Evolutionary conservation across 2,329 filamentous ascomycete species (phyloP).

Genomic region (Hymenoscyphus fructigenus): DNA sequence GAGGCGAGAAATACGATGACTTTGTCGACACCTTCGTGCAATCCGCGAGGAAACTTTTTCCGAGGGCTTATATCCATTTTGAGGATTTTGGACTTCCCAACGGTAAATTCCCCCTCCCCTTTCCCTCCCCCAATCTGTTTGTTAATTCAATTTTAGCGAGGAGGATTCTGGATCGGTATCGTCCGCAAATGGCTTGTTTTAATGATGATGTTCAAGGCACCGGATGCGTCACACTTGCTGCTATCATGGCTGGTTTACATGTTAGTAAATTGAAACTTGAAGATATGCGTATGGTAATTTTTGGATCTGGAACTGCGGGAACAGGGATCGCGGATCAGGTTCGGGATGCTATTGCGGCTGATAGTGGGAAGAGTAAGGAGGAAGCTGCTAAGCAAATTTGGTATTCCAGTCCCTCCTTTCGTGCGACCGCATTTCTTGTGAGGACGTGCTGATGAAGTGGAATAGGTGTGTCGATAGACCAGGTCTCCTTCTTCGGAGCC

Average conservation of each 20-base stretch:
- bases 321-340: slow-evolving; percentile 86
- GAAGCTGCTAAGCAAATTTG: slow-evolving; percentile 80
- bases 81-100: slow-evolving; percentile 84
- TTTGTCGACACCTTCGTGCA: slow-evolving; percentile 76
- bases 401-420: slow-evolving; percentile 42
- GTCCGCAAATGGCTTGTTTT: slow-evolving; percentile 75
- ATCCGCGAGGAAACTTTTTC: slow-evolving; percentile 67
- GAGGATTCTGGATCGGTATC: slow-evolving; percentile 73
- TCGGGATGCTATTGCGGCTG: slow-evolving; percentile 71
- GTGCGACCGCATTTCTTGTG: not conserved
- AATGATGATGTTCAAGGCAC: slow-evolving; percentile 92
- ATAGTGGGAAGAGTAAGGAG: slow-evolving; percentile 64
- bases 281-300: slow-evolving; percentile 72
- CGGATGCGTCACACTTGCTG: slow-evolving; percentile 81
- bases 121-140: not conserved
- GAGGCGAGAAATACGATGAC: slow-evolving; percentile 71
- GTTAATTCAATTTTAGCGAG: slow-evolving; percentile 43
- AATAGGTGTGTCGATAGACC: slow-evolving; percentile 76
- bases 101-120: slow-evolving; percentile 40
- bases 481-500: slow-evolving; percentile 67
- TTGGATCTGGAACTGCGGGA: slow-evolving; percentile 79
- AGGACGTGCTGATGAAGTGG: slow-evolving; percentile 3
- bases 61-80: slow-evolving; percentile 82
- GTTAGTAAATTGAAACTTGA: slow-evolving; percentile 64
- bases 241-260: slow-evolving; percentile 73